Percentiles rank a stretch among this genome's conserved stretches.
These are phyloP conservation scores for Clonostachys byssicola DNA, from an alignment of 2,329 filamentous ascomycete genomes.

Conservation along the genomic window DNA sequence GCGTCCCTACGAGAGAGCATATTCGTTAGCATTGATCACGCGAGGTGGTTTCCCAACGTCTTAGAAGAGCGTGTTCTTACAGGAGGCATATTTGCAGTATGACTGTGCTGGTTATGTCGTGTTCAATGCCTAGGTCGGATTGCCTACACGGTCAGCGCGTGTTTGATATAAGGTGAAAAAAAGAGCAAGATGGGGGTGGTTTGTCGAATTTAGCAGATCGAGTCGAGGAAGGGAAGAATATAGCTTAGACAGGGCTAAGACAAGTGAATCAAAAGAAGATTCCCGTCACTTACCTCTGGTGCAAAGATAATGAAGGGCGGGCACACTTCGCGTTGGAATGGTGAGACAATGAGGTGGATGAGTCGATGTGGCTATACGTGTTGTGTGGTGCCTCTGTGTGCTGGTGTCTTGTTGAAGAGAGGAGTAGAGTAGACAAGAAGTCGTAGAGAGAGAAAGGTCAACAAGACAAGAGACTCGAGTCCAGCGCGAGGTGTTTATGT, in stretches of 20 bases:
- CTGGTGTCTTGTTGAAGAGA: not conserved
- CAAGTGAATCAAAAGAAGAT: too few relatives aligned
- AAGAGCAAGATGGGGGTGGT: not conserved
- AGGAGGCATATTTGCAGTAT: constrained; percentile 26
- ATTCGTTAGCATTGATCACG: too few relatives aligned
- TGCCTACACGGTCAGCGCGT: not conserved
- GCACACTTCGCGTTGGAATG: too few relatives aligned
- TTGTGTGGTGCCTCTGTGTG: not conserved
- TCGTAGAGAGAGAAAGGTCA: not conserved
- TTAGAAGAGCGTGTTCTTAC: constrained; percentile 15
- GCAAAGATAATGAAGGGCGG: not conserved
- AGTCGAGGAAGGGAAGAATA: not conserved
- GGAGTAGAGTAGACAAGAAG: not conserved
- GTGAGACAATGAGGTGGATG: not conserved
- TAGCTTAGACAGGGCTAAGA: too few relatives aligned
- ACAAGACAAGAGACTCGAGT: constrained; percentile 6
- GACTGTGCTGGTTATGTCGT: constrained; percentile 10
- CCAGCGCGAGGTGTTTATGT: constrained; percentile 7
- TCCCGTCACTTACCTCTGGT: not conserved
- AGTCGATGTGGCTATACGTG: not conserved
- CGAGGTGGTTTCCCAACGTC: too few relatives aligned
- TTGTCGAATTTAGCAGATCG: not conserved
- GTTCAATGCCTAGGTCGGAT: constrained; percentile 4
- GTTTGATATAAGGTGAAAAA: not conserved
- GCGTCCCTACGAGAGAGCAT: too few relatives aligned